Percentiles rank a stretch among this genome's conserved stretches.
These are phyloP conservation scores for Alternaria ventricosa DNA, from an alignment of 2,329 filamentous ascomycete species.

Conservation along the genomic window DNA sequence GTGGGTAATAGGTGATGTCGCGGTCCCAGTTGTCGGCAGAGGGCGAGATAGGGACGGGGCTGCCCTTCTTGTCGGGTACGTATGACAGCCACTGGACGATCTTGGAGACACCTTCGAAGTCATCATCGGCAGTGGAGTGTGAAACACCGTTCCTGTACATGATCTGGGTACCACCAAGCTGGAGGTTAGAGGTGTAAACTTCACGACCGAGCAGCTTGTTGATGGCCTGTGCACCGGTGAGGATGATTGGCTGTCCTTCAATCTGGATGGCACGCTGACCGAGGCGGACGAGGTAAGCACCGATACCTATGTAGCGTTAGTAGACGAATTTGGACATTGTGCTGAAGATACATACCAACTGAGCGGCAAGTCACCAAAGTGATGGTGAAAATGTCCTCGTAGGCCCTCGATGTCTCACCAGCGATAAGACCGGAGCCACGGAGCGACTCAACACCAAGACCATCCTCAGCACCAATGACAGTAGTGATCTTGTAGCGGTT, in stretches of 20 bases:
- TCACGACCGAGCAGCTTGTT: slow-evolving; percentile 98
- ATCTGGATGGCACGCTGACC: slow-evolving; percentile 99
- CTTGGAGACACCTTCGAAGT: slow-evolving; percentile 97
- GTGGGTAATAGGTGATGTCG: slow-evolving; percentile 81
- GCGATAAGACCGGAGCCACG: slow-evolving; percentile 97
- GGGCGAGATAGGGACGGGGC: slow-evolving; percentile 89
- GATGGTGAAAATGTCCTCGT: slow-evolving; percentile 98
- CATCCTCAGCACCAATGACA: slow-evolving; percentile 90
- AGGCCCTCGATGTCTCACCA: slow-evolving; percentile 93
- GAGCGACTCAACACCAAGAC: slow-evolving; percentile 95
- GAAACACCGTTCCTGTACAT: slow-evolving; percentile 99
- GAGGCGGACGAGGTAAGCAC: slow-evolving; percentile 97
- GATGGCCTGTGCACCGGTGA: slow-evolving; percentile 94
- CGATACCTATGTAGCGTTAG: slow-evolving; percentile 72
- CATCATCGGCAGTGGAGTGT: slow-evolving; percentile 96
- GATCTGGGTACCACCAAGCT: slow-evolving; percentile 99
- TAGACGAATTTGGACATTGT: not conserved
- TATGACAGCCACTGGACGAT: slow-evolving; percentile 99
- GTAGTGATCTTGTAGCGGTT: slow-evolving; percentile 93
- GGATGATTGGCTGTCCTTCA: slow-evolving; percentile 97
- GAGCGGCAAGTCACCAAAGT: slow-evolving; percentile 97
- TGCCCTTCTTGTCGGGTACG: slow-evolving; percentile 92
- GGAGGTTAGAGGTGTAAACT: slow-evolving; percentile 98
- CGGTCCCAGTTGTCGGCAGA: slow-evolving; percentile 90
- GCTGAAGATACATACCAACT: slow-evolving; percentile 67